Percentiles rank a stretch among this genome's conserved stretches.
Evolutionary conservation across 2,329 filamentous ascomycete species (phyloP).

Genomic region (Penicillium sp.): DNA sequence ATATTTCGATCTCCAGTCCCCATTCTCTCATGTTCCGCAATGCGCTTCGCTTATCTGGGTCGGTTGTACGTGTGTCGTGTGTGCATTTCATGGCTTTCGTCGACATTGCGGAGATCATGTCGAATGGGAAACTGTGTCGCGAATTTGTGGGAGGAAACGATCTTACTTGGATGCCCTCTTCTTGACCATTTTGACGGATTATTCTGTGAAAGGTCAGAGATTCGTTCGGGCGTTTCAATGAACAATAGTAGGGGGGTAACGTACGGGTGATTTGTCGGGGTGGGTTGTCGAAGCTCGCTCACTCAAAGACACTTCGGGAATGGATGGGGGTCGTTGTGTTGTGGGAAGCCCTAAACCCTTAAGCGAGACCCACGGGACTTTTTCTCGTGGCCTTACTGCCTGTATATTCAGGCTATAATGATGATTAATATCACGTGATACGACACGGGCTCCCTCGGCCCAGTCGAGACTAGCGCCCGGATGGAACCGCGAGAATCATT

Average conservation of each 20-base stretch:
- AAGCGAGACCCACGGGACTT: constrained; percentile 34
- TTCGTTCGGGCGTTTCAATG: constrained; percentile 15
- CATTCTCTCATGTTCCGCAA: constrained; percentile 21
- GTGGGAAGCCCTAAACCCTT: constrained; percentile 42
- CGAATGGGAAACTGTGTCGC: constrained; percentile 26
- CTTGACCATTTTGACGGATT: constrained; percentile 68
- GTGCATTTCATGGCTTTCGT: constrained; percentile 9
- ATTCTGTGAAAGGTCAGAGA: constrained; percentile 37
- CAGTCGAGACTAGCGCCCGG: constrained; percentile 20
- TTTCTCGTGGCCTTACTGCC: constrained; percentile 19
- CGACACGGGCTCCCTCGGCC: constrained; percentile 11
- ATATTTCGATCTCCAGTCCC: constrained; percentile 16
- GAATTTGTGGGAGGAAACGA: constrained; percentile 21
- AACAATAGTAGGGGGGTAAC: constrained; percentile 26
- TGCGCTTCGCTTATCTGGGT: constrained; percentile 13
- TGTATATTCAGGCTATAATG: not conserved
- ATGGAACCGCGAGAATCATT: constrained; percentile 14
- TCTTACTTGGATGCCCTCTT: constrained; percentile 72
- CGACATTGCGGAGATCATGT: constrained; percentile 27
- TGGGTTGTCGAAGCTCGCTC: constrained; percentile 40
- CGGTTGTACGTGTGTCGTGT: constrained; percentile 1
- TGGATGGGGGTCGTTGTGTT: constrained; percentile 36
- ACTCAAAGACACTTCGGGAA: constrained; percentile 32
- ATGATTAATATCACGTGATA: constrained; percentile 10
- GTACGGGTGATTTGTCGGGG: constrained; percentile 42